Conservation (phyloP, 495 filamentous ascomycete species). For the Penicillium egyptiacum region DNA sequence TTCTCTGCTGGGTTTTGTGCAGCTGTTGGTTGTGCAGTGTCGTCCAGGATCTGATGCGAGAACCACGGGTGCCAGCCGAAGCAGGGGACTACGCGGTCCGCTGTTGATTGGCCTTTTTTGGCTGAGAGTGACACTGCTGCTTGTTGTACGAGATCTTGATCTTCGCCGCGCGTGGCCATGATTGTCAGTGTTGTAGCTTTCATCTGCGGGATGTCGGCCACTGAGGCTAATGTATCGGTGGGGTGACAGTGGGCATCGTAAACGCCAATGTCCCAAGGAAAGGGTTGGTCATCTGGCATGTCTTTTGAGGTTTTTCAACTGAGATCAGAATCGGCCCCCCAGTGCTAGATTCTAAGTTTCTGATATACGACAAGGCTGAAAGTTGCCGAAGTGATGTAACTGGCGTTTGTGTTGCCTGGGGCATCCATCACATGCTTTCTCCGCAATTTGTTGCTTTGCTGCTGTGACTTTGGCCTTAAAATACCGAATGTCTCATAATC, state of each 20-base stretch:
- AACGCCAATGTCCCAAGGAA: conserved; percentile 85
- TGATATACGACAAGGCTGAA: not conserved
- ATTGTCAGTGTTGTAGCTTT: conserved; percentile 73
- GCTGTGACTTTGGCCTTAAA: not conserved
- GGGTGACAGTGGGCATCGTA: conserved; percentile 97
- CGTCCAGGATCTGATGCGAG: conserved; percentile 80
- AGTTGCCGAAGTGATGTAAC: conserved; percentile 7
- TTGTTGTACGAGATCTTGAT: conserved; percentile 79
- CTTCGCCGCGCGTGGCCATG: conserved; percentile 85
- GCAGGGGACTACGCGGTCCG: conserved; percentile 61
- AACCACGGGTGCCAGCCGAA: conserved; percentile 99
- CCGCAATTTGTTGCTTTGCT: not conserved
- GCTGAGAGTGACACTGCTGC: conserved; percentile 54
- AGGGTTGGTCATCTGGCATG: conserved; percentile 33
- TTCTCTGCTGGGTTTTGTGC: conserved; percentile 3
- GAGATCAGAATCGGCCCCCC: not conserved
- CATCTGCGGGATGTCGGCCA: conserved; percentile 70
- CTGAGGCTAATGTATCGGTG: conserved; percentile 86
- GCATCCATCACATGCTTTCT: conserved; percentile 16
- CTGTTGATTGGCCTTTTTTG: conserved; percentile 16
- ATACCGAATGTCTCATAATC: conserved; percentile 7
- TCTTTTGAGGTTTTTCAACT: not conserved
- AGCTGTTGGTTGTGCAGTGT: conserved; percentile 40
- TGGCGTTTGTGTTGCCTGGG: conserved; percentile 3
- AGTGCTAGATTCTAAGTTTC: not conserved